phyloP scores from a whole-genome alignment of 768 basidiomycete genomes.

The Aureoboletus auriporus region DNA sequence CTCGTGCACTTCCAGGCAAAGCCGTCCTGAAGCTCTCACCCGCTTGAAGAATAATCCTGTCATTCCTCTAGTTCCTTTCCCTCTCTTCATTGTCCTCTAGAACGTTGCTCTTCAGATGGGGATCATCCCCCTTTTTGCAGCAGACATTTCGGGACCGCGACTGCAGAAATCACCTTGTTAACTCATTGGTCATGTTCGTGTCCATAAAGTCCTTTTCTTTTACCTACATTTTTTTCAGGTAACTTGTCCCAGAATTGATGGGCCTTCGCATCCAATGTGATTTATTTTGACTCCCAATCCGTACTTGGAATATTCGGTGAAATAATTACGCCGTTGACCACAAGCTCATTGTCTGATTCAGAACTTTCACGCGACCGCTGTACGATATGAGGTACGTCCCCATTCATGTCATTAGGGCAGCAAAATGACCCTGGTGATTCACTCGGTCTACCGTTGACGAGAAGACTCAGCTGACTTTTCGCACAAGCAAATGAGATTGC shows the following conservation, averaged over 20 bases:
- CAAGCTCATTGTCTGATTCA: too few relatives aligned
- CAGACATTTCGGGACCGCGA: slow-evolving; percentile 70
- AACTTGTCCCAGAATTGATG: slow-evolving; percentile 61
- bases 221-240: too few relatives aligned
- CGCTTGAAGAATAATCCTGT: slow-evolving; percentile 57
- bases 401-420: too few relatives aligned
- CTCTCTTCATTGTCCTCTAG: slow-evolving; percentile 19
- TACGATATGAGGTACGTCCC: too few relatives aligned
- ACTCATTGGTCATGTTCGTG: slow-evolving; percentile 63
- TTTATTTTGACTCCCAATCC: too few relatives aligned
- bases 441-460: too few relatives aligned
- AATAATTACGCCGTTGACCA: too few relatives aligned
- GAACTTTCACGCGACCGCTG: too few relatives aligned
- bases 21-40: slow-evolving; percentile 69
- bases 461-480: too few relatives aligned
- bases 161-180: slow-evolving; percentile 72
- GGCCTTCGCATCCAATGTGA: background rate
- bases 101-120: slow-evolving; percentile 82
- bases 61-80: background rate
- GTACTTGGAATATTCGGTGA: too few relatives aligned
- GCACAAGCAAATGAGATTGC: too few relatives aligned
- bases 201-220: background rate
- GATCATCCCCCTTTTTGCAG: slow-evolving; percentile 76
- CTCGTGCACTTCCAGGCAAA: slow-evolving; percentile 69
- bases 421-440: too few relatives aligned